These are phyloP conservation scores for Penicillium salamii DNA, from an alignment of 495 filamentous ascomycete species.

Conservation along the genomic window DNA sequence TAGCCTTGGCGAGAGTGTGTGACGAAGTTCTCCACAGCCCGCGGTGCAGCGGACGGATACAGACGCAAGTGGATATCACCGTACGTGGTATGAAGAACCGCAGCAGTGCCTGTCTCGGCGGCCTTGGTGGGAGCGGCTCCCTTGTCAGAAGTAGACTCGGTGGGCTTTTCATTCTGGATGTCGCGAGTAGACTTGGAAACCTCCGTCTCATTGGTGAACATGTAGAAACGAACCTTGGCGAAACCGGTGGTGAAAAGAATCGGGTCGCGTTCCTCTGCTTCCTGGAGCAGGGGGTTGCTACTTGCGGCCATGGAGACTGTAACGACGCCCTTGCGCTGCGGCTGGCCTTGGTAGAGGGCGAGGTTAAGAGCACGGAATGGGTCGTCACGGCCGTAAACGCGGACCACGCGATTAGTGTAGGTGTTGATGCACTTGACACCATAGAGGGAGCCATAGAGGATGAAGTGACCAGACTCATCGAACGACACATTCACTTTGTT, in stretches of 20 bases:
- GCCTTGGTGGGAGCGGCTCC: conserved; percentile 54
- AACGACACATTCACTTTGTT: conserved; percentile 83
- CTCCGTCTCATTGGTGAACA: conserved; percentile 89
- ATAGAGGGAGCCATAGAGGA: conserved; percentile 88
- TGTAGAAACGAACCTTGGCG: conserved; percentile 93
- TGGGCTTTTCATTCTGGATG: conserved; percentile 92
- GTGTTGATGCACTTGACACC: conserved; percentile 95
- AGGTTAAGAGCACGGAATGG: conserved; percentile 78
- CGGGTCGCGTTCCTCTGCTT: conserved; percentile 88
- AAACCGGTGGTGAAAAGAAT: conserved; percentile 81
- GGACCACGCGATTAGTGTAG: conserved; percentile 84
- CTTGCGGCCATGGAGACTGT: conserved; percentile 98
- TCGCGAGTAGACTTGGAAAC: conserved; percentile 84
- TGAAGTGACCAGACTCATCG: conserved; percentile 93
- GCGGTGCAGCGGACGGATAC: conserved; percentile 89
- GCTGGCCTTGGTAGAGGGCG: conserved; percentile 91
- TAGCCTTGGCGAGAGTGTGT: conserved; percentile 85
- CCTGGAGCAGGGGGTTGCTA: conserved; percentile 86
- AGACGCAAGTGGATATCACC: conserved; percentile 94
- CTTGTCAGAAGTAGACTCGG: conserved; percentile 29
- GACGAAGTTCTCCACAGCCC: conserved; percentile 98
- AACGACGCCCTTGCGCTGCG: conserved; percentile 83
- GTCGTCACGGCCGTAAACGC: conserved; percentile 85
- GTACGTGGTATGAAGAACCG: conserved; percentile 86
- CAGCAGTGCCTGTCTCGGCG: conserved; percentile 69